Conservation (phyloP, 2,329 filamentous ascomycete species). For the Chaetomium sp. region DNA sequence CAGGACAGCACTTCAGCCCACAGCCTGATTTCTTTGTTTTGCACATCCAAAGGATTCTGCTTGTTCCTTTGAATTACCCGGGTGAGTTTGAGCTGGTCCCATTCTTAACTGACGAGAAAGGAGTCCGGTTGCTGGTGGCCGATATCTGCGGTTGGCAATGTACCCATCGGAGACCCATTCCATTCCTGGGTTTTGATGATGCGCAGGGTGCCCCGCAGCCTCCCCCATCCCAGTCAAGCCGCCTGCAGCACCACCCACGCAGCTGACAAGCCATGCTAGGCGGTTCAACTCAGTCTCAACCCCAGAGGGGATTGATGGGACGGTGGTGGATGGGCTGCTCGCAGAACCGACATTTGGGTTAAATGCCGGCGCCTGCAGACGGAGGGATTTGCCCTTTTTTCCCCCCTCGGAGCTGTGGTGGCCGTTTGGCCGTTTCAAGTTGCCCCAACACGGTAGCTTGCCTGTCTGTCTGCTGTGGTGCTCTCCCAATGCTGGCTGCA, state of each 20-base stretch:
- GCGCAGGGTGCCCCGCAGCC: slow-evolving; percentile 13
- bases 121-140: too few species aligned
- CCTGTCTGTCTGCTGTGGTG: slow-evolving; percentile 17
- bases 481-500: slow-evolving; percentile 14
- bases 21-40: too few species aligned
- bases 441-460: slow-evolving; percentile 4
- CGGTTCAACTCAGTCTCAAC: slow-evolving; percentile 3
- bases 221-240: not conserved
- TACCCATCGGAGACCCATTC: not conserved
- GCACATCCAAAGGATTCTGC: too few species aligned
- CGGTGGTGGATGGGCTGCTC: slow-evolving; percentile 8
- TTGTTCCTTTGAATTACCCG: too few species aligned
- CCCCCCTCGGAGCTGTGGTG: slow-evolving; percentile 7
- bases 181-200: slow-evolving; percentile 1
- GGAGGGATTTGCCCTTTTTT: not conserved
- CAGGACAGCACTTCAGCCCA: too few species aligned
- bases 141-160: not conserved
- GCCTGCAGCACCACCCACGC: slow-evolving; percentile 2
- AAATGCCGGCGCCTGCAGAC: slow-evolving; percentile 17
- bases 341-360: slow-evolving; percentile 14
- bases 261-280: too few species aligned
- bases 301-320: slow-evolving; percentile 7
- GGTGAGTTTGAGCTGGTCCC: too few species aligned
- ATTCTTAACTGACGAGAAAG: too few species aligned
- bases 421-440: slow-evolving; percentile 4